Evolutionary conservation across 73 alveolate species (phyloP).

Genomic region (Symbiodinium pilosum): DNA sequence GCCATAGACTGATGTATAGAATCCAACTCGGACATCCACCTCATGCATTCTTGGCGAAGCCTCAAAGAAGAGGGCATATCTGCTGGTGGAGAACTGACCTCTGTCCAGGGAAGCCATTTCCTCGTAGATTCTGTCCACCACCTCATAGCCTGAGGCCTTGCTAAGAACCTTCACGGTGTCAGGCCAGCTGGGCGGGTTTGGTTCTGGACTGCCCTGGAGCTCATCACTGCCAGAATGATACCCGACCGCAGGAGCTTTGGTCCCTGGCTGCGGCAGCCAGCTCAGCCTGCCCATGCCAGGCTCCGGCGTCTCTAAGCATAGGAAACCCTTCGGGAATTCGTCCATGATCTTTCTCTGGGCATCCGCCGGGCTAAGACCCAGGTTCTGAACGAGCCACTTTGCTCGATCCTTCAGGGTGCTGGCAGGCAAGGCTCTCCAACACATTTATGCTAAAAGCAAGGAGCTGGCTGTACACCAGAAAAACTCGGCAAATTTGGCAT

Average conservation of each 20-base stretch:
- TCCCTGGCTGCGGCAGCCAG: neutral
- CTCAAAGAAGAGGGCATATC: slow-evolving; percentile 78
- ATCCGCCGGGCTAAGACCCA: slow-evolving; percentile 29
- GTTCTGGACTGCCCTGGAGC: slow-evolving; percentile 1
- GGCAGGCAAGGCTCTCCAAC: too few relatives aligned
- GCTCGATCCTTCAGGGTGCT: slow-evolving; percentile 41
- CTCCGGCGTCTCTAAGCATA: neutral
- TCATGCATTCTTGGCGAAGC: slow-evolving; percentile 32
- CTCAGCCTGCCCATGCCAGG: neutral
- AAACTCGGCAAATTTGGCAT: too few relatives aligned
- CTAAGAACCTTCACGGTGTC: neutral
- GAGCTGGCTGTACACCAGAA: too few relatives aligned
- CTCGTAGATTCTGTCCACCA: slow-evolving; percentile 64
- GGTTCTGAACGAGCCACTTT: slow-evolving; percentile 29
- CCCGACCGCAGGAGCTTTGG: neutral
- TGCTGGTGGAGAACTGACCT: slow-evolving; percentile 50
- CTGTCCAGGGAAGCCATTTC: slow-evolving; percentile 9
- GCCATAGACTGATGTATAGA: slow-evolving; percentile 90
- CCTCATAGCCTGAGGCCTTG: slow-evolving; percentile 21
- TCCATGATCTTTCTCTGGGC: slow-evolving; percentile 40
- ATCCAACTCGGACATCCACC: slow-evolving; percentile 93
- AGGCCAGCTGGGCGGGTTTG: slow-evolving; percentile 58
- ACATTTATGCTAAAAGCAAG: neutral
- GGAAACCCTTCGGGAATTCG: slow-evolving; percentile 54
- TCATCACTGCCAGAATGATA: neutral